Evolutionary conservation across 495 filamentous ascomycete species (phyloP), one percentile per base, ranked within the genome.

Genomic region (Penicillium coffeae): DNA sequence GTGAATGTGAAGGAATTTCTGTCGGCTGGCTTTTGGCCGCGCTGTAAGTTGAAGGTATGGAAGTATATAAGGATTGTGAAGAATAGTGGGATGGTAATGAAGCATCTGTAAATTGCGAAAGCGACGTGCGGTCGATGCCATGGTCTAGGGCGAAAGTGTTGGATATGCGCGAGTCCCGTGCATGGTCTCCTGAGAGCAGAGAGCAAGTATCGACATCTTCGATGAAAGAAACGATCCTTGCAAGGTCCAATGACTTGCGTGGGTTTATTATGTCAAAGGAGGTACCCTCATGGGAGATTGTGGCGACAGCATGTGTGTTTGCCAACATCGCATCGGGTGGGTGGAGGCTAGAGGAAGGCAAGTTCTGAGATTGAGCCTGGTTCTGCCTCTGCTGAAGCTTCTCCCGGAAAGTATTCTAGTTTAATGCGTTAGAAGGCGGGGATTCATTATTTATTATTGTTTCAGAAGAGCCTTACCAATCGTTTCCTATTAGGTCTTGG

Each of bases 181-280:
- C 42, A 14, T 62, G 52, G 16, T 62, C 58, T 1, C 34, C 20
- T 0, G 66, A 61, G 16, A 57, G 12, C 4, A 52, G 3, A 1
- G 64, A 65, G 39, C 58, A 62, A 14, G 20, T 43, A 45, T 72
- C 68, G 14, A 67, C 60, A 38, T 74, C 71, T 42, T 74, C 71
- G 19, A 72, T 68, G 42, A 63, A 72, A 3, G 71, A 73, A 21
- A 72, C 68, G 30, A 74, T 72, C 10, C 68, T 62, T 3, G 68
- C 57, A 10, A 69, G 50, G 45, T 69, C 60, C 12, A 73, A 52
- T 7, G 71, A 75, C 43, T 66, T 65, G 42, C 66, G 68, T 19
- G 72, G 72, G 25, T 75, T 75, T 14, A 75, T 38, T 22, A 75
- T 75, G 37, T 75, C 70, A 41, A 75, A 75, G 18, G 62, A 64